phyloP scores from a whole-genome alignment of 192 early-diverging fungal genomes.

The Phlyctochytrium arcticum region DNA sequence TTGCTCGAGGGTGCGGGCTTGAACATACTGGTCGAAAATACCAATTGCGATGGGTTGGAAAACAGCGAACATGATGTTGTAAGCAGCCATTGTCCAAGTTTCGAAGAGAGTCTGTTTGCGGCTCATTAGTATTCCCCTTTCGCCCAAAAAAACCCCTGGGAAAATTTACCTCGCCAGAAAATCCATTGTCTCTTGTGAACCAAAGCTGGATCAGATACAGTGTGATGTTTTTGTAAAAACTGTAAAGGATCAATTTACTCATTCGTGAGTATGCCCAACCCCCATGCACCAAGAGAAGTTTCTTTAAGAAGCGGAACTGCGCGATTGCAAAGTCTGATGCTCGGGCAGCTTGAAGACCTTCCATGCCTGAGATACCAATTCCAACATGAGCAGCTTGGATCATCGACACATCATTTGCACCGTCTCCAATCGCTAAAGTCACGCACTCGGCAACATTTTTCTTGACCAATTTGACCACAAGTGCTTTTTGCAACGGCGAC shows the following conservation, averaged over 20 bases:
- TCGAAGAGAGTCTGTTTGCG: constrained; percentile 84
- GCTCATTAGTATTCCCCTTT: too few relatives aligned
- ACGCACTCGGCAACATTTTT: constrained; percentile 78
- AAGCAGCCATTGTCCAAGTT: constrained; percentile 94
- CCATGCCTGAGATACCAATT: constrained; percentile 92
- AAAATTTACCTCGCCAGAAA: constrained; percentile 69
- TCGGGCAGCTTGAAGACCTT: constrained; percentile 95
- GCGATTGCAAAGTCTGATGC: constrained; percentile 98
- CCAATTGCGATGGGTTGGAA: constrained; percentile 94
- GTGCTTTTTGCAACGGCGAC: constrained; percentile 94
- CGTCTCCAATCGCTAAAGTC: constrained; percentile 95
- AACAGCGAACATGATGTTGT: constrained; percentile 93
- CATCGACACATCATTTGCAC: constrained; percentile 98
- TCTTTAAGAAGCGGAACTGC: constrained; percentile 92
- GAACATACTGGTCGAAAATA: constrained; percentile 96
- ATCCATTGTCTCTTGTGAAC: constrained; percentile 90
- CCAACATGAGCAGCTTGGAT: constrained; percentile 99
- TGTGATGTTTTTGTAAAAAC: constrained; percentile 99
- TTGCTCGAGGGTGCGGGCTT: constrained; percentile 87
- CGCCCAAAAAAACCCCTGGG: background rate
- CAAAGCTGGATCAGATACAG: constrained; percentile 98
- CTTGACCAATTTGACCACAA: constrained; percentile 98
- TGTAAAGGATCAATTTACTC: constrained; percentile 93
- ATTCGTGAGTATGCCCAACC: constrained; percentile 95
- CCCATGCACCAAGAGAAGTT: constrained; percentile 94